Conservation (phyloP, 2,329 filamentous ascomycete genomes). For the Aspergillus transmontanensis region DNA sequence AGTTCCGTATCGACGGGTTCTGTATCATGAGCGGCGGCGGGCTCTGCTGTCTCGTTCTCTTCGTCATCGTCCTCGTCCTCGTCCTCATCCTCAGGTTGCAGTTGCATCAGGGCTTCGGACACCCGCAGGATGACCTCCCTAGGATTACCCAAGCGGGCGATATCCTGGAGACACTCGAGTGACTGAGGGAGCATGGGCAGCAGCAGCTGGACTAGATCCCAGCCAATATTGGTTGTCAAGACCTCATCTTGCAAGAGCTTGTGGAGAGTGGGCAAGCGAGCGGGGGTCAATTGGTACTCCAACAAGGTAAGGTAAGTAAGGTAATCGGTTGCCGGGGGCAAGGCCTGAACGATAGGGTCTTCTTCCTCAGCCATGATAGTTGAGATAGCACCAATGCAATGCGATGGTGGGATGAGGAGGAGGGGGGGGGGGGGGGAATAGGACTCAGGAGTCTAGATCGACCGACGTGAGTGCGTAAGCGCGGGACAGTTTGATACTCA, state of each 20-base stretch:
- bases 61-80: slow-evolving; percentile 36
- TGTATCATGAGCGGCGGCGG: background rate
- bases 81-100: slow-evolving; percentile 51
- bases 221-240: slow-evolving; percentile 65
- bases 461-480: background rate
- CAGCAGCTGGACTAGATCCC: slow-evolving; percentile 66
- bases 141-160: slow-evolving; percentile 64
- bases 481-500: slow-evolving; percentile 1
- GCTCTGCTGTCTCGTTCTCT: slow-evolving; percentile 4
- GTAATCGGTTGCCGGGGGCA: slow-evolving; percentile 65
- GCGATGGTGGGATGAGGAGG: slow-evolving; percentile 1
- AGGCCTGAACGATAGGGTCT: slow-evolving; percentile 58
- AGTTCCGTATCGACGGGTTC: background rate
- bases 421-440: slow-evolving; percentile 2
- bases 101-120: slow-evolving; percentile 60
- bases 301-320: slow-evolving; percentile 67
- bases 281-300: slow-evolving; percentile 64
- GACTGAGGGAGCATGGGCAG: slow-evolving; percentile 62
- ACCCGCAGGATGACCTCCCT: slow-evolving; percentile 66
- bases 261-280: slow-evolving; percentile 61
- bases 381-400: slow-evolving; percentile 10
- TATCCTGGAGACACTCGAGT: slow-evolving; percentile 61
- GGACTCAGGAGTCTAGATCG: background rate
- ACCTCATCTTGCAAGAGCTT: slow-evolving; percentile 62
- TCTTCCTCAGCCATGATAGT: slow-evolving; percentile 34